Percentiles rank a stretch among this genome's conserved stretches.
Evolutionary conservation across 1,284 basidiomycete genomes (phyloP).

Genomic region (Irpex sp.): DNA sequence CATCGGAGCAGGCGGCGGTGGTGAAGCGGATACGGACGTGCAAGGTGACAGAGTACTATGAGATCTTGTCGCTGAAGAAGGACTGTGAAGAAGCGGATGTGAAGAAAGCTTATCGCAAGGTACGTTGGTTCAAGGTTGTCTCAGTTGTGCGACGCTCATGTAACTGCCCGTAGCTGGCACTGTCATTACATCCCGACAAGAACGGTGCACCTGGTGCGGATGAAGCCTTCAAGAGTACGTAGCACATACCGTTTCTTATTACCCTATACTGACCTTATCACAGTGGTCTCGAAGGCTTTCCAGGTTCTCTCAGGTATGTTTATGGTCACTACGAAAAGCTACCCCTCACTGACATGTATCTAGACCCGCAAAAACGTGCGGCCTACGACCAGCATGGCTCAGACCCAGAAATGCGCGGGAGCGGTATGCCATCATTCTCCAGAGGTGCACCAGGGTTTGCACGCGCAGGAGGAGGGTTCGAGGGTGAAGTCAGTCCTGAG

Average conservation of each 20-base stretch:
- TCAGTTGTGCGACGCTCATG: not conserved
- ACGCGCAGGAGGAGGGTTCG: conserved; percentile 49
- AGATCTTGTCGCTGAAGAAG: conserved; percentile 82
- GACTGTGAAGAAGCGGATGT: conserved; percentile 87
- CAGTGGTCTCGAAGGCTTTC: conserved; percentile 98
- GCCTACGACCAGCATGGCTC: conserved; percentile 81
- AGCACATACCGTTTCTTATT: not conserved
- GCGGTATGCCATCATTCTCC: conserved; percentile 61
- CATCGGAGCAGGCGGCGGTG: conserved; percentile 76
- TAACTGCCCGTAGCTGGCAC: conserved; percentile 60
- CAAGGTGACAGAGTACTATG: conserved; percentile 90
- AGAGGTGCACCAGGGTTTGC: conserved; percentile 43
- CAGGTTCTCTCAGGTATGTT: conserved; percentile 78
- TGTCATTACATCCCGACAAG: conserved; percentile 95
- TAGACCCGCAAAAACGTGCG: conserved; percentile 89
- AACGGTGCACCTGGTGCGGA: conserved; percentile 97
- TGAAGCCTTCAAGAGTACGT: conserved; percentile 96
- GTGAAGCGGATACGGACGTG: conserved; percentile 87
- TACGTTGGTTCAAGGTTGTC: conserved; percentile 28
- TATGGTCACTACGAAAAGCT: not conserved
- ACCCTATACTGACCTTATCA: conserved; percentile 4
- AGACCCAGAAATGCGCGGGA: conserved; percentile 79
- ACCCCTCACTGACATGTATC: conserved; percentile 6
- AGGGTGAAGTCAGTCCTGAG: conserved; percentile 89
- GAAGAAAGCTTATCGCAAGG: conserved; percentile 98